Percentiles rank a stretch among this genome's conserved stretches.
phyloP scores from a whole-genome alignment of 305 asterid species.

The Fraxinus sp. region DNA sequence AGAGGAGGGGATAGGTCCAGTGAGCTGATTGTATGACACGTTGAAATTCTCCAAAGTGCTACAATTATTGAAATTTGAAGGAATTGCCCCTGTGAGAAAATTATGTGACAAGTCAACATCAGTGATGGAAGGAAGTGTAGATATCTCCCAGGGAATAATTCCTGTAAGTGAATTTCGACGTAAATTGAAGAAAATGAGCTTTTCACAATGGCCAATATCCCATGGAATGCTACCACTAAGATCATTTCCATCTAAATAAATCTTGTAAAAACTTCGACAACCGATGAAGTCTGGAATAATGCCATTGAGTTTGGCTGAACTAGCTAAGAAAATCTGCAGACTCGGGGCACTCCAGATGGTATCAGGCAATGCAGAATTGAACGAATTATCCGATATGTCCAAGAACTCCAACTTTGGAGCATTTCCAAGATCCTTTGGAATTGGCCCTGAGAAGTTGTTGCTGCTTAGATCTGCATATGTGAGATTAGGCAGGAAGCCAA shows the following conservation, averaged over 20 bases:
- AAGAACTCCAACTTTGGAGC: constrained; percentile 51
- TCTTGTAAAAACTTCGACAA: constrained; percentile 53
- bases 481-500: constrained; percentile 61
- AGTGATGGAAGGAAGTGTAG: constrained; percentile 62
- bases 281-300: constrained; percentile 69
- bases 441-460: constrained; percentile 55
- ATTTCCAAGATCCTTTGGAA: constrained; percentile 70
- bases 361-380: constrained; percentile 52
- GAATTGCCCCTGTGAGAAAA: constrained; percentile 72
- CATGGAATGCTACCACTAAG: constrained; percentile 74
- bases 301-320: constrained; percentile 46
- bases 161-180: constrained; percentile 65
- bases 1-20: constrained; percentile 75
- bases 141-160: constrained; percentile 89
- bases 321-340: constrained; percentile 60
- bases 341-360: constrained; percentile 66
- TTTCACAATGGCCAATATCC: constrained; percentile 79
- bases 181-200: constrained; percentile 54
- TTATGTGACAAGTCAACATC: constrained; percentile 76
- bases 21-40: constrained; percentile 77
- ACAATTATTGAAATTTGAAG: constrained; percentile 67
- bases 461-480: constrained; percentile 65
- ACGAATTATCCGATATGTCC: constrained; percentile 60
- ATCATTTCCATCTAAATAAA: constrained; percentile 66
- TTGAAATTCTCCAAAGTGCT: constrained; percentile 75